phyloP scores from a whole-genome alignment of 1,284 basidiomycete species.

The Pseudomicrostroma phylloplanum region DNA sequence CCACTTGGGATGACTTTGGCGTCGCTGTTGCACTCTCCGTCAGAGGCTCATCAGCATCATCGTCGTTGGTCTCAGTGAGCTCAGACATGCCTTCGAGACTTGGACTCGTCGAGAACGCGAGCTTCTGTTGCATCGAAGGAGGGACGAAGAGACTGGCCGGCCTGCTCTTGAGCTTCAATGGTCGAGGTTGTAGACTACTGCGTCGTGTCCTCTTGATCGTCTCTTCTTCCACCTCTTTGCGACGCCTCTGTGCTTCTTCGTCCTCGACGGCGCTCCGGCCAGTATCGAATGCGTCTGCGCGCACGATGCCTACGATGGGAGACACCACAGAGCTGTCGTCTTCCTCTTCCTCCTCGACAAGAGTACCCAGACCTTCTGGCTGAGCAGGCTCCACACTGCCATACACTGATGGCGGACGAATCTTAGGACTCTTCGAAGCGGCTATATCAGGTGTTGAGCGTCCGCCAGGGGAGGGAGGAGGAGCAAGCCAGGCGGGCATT shows the following conservation, averaged over 20 bases:
- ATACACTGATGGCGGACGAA: constrained; percentile 25
- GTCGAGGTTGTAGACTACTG: constrained; percentile 31
- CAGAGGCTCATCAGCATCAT: neutral
- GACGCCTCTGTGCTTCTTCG: constrained; percentile 17
- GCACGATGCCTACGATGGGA: neutral
- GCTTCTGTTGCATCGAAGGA: constrained; percentile 13
- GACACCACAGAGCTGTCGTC: constrained; percentile 22
- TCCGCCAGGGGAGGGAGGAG: neutral
- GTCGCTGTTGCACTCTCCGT: neutral
- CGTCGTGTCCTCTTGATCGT: constrained; percentile 31
- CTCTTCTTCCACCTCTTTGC: constrained; percentile 26
- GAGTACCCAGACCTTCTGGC: constrained; percentile 33
- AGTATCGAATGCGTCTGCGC: neutral
- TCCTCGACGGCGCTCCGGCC: constrained; percentile 24
- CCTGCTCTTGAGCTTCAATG: constrained; percentile 42
- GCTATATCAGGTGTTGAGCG: constrained; percentile 12
- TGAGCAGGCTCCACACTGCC: constrained; percentile 20
- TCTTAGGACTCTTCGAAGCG: constrained; percentile 21
- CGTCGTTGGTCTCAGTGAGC: neutral
- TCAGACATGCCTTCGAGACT: neutral
- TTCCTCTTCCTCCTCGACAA: constrained; percentile 43
- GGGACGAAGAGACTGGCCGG: constrained; percentile 38
- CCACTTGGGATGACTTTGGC: neutral
- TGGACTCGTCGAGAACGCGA: neutral
- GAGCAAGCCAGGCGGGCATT: constrained; percentile 2